Percentiles rank a stretch among this genome's conserved stretches.
Evolutionary conservation across 2,329 filamentous ascomycete genomes (phyloP).

Genomic region (Monosporascus sp.): DNA sequence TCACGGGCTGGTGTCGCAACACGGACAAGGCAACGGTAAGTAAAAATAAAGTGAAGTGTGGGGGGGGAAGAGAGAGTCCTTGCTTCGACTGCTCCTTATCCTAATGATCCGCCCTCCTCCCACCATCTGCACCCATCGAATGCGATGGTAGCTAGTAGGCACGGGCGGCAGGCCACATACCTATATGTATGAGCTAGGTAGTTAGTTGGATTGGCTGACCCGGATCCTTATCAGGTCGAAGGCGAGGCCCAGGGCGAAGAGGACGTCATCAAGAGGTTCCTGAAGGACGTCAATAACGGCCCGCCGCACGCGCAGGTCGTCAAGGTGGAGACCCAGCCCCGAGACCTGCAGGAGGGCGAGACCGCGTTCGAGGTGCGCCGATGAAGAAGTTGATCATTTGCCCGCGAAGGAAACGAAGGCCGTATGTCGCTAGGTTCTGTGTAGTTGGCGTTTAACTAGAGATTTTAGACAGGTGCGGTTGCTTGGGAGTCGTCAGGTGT

Average conservation of each 20-base stretch:
- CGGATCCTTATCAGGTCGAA: constrained; percentile 59
- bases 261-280: constrained; percentile 59
- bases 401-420: not conserved
- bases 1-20: constrained; percentile 61
- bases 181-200: too few species aligned
- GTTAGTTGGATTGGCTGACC: not conserved
- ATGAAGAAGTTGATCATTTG: constrained; percentile 8
- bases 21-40: constrained; percentile 49
- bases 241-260: constrained; percentile 80
- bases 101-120: too few species aligned
- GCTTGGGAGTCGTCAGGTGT: too few species aligned
- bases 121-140: too few species aligned
- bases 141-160: too few species aligned
- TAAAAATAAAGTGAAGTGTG: not conserved
- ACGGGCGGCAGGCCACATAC: too few species aligned
- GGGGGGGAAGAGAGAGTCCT: too few species aligned
- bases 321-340: constrained; percentile 64
- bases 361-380: constrained; percentile 54
- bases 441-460: not conserved
- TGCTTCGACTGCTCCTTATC: too few species aligned
- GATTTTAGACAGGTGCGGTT: too few species aligned
- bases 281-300: constrained; percentile 70
- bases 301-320: constrained; percentile 68
- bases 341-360: constrained; percentile 63
- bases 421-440: not conserved